Base-by-base conservation (phyloP, 2,329 filamentous ascomycete genomes). In the Macrophomina phaseolina region DNA sequence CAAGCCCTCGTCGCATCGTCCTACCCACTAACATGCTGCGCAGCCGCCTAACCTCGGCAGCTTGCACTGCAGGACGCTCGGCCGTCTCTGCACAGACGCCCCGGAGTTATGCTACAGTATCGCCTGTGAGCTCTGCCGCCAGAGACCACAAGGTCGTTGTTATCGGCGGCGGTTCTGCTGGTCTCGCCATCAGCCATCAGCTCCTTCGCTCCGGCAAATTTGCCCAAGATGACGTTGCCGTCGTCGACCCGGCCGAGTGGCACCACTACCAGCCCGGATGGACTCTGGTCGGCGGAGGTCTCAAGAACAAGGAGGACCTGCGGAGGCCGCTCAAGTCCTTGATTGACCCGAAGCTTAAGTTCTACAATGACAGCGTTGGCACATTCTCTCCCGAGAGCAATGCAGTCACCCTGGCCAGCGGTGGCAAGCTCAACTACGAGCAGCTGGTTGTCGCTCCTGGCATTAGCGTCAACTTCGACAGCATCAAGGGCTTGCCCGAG, bases 241-340 rank as follows among this genome's bases (percentile, higher is more conserved):
- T 91, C 32, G 78, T 91, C 51, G 89, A 91, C 69, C 89, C 89
- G 0, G 83, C 88, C 0, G 74, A 78, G 69, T 88, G 83, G 81
- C 88, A 91, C 73, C 83, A 91, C 78, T 91, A 90, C 74, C 89
- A 91, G 75, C 87, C 89, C 1, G 89, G 89, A 64, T 91, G 88
- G 88, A 91, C 89, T 1, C 81, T 91, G 1, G 89, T 90, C 2
- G 89, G 88, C 51, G 88, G 86, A 45, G 89, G 89, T 3, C 81
- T 91, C 49, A 90, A 90, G 76, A 83, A 81, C 55, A 88, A 87
- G 73, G 80, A 89, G 69, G 83, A 89, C 28, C 77, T 90, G 66
- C 82, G 83, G 55, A 77, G 79, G 66, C 84, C 84, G 1, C 73
- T 90, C 45, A 71, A 79, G 4, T 78, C 77, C 58, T 73, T 90